These are phyloP conservation scores for Metschnikowia sp. DNA, from an alignment of 805 yeast species.

Conservation along the genomic window DNA sequence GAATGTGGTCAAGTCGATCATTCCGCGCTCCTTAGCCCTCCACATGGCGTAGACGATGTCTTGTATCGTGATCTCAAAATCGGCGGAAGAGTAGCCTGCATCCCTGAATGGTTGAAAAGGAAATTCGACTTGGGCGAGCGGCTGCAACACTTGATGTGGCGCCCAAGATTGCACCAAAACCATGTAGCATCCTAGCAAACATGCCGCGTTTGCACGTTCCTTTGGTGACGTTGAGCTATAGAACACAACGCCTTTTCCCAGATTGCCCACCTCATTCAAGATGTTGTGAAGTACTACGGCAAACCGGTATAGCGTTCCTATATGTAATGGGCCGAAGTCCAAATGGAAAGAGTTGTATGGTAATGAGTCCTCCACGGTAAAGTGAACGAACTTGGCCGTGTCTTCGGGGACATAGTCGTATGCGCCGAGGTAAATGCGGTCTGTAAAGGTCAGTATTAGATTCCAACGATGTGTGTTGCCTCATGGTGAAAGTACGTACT, in stretches of 20 bases:
- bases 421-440: constrained; percentile 85
- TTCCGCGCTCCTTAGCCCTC: constrained; percentile 92
- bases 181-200: constrained; percentile 92
- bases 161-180: constrained; percentile 95
- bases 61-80: constrained; percentile 88
- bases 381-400: constrained; percentile 71
- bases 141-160: constrained; percentile 95
- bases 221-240: constrained; percentile 81
- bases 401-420: constrained; percentile 77
- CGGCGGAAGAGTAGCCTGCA: constrained; percentile 96
- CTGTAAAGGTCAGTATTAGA: constrained; percentile 29
- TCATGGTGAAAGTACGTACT: constrained; percentile 27
- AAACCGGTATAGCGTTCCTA: constrained; percentile 89
- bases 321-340: constrained; percentile 94
- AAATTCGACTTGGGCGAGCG: constrained; percentile 85
- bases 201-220: constrained; percentile 89
- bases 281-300: constrained; percentile 93
- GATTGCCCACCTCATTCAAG: constrained; percentile 78
- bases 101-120: constrained; percentile 95
- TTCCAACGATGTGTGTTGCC: not conserved
- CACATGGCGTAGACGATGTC: constrained; percentile 95
- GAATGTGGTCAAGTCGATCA: constrained; percentile 81
- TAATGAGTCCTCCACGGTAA: constrained; percentile 88
- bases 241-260: constrained; percentile 85
- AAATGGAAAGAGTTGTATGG: constrained; percentile 94